Base-by-base conservation (phyloP, 352 stramenopile species). In the Phytophthora macrochlamydospora region DNA sequence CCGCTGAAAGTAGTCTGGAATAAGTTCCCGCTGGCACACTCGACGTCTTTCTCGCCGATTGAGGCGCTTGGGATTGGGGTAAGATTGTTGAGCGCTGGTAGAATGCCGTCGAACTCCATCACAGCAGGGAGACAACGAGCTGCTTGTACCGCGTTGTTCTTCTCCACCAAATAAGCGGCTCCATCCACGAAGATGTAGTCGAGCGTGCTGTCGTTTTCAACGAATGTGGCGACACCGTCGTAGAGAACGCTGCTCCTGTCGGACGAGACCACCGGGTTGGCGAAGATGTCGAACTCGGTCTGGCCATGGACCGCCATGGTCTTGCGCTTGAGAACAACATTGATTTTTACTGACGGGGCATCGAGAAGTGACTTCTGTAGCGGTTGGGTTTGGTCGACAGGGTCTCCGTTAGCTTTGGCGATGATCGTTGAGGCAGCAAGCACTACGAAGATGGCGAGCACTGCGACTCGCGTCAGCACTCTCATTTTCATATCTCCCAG, bases 1-100 rank as follows among this genome's bases (percentile, higher is more conserved):
- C 69, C 73, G 9, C 43, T 53, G 56, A 81, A 78, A n/a, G 60
- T 64, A n/a, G 74, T 70, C 43, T 71, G 72, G 48, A 79, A 71
- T 37, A 83, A 29, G 2, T 71, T 67, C 0, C 71, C 71, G 42
- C 56, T 64, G 12, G 33, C 18, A 59, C 75, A 83, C 8, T 78
- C 32, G 14, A 78, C 44, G 6, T 28, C 37, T 12, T 54, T 44
- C 0, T 65, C 37, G 7, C 64, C 63, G 3, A 75, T 52, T 0
- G 62, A 59, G 0, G 65, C 71, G 35, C 64, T 67, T 1, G 63
- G 44, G 58, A 79, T 77, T 0, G 59, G 51, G 2, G 49, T 59
- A 4, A 55, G 61, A 6, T 30, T 35, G 31, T 75, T 71, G 1
- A 79, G 48, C 2, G 67, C 71, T 40, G 51, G 55, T 24, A 79